phyloP scores from a whole-genome alignment of 208 protist genomes.

The Leptomonas pyrrhocoris region DNA sequence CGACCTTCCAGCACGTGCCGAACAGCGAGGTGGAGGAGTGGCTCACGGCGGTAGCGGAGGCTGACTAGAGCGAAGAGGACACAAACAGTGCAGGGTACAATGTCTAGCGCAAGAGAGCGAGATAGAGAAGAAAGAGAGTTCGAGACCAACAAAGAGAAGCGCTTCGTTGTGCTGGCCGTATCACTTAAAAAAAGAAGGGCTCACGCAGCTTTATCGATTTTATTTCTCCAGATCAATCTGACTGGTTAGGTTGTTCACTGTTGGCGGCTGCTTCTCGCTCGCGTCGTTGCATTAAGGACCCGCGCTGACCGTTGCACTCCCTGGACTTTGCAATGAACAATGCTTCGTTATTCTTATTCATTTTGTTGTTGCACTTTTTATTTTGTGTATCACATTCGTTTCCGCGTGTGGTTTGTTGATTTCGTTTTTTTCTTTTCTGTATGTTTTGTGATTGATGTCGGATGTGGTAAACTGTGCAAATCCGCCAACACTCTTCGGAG shows the following conservation, averaged over 20 bases:
- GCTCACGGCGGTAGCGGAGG: constrained; percentile 87
- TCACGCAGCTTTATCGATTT: no score
- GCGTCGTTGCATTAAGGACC: no score
- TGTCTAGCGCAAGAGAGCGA: neutral
- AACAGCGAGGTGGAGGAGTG: constrained; percentile 82
- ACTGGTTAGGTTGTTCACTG: no score
- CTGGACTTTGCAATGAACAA: neutral
- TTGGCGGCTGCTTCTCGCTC: no score
- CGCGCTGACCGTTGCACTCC: neutral
- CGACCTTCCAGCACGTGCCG: constrained; percentile 66
- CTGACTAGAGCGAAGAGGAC: constrained; percentile 52
- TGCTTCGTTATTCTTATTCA: constrained; percentile 9
- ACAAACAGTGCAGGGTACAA: neutral
- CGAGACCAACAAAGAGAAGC: neutral
- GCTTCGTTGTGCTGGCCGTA: no score
- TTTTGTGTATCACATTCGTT: neutral
- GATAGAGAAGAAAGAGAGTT: constrained; percentile 2
- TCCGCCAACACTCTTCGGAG: no score
- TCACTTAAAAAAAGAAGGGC: no score
- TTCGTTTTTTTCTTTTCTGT: constrained; percentile 2
- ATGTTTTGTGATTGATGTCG: no score
- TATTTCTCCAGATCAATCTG: no score
- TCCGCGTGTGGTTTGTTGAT: neutral
- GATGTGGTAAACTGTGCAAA: no score
- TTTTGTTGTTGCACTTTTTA: neutral